These are phyloP conservation scores for Primulina tabacum DNA, from an alignment of 257 asterid species.

Conservation along the genomic window DNA sequence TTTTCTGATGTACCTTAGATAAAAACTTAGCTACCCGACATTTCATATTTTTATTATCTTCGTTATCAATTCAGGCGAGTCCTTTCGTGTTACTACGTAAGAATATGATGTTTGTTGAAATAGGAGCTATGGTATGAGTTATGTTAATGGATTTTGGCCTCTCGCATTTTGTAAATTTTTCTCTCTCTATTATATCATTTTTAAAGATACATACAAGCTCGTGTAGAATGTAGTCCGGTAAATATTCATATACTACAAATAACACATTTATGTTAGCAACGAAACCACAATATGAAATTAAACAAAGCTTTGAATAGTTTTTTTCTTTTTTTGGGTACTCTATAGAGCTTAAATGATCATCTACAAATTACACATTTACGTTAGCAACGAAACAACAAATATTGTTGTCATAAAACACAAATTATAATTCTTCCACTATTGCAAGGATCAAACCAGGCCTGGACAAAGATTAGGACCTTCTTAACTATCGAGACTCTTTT, in stretches of 20 bases:
- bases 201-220: too few relatives aligned
- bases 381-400: not conserved
- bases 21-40: not conserved
- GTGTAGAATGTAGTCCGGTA: too few relatives aligned
- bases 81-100: not conserved
- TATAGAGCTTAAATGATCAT: not conserved
- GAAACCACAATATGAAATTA: too few relatives aligned
- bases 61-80: not conserved
- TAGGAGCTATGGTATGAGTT: not conserved
- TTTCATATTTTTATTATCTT: too few relatives aligned
- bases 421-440: not conserved
- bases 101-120: not conserved
- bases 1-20: not conserved
- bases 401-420: too few relatives aligned
- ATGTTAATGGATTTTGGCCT: not conserved
- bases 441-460: not conserved
- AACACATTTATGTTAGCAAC: too few relatives aligned
- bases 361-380: not conserved
- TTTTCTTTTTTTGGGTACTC: too few relatives aligned
- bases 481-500: constrained; percentile 26
- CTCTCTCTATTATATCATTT: too few relatives aligned
- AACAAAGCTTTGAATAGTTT: too few relatives aligned
- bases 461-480: not conserved
- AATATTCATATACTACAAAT: too few relatives aligned
- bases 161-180: too few relatives aligned